Percentiles rank a stretch among this genome's conserved stretches.
Conservation (phyloP, 2,329 filamentous ascomycete species). For the Colletotrichum spinosum region DNA sequence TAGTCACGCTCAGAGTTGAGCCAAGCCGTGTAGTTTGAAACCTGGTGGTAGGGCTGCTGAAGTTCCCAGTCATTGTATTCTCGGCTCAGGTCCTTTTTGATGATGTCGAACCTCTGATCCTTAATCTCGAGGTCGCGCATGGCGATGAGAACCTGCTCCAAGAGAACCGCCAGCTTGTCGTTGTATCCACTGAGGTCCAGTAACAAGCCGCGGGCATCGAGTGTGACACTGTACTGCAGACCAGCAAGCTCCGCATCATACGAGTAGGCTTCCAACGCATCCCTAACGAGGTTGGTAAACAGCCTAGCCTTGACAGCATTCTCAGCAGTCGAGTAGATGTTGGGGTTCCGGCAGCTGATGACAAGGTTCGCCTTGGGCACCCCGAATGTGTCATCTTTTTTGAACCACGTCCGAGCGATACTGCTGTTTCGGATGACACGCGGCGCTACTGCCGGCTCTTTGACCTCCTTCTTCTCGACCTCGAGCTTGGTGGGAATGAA, state of each 20-base stretch:
- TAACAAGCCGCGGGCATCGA: constrained; percentile 79
- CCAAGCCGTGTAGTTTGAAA: constrained; percentile 85
- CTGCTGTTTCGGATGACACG: constrained; percentile 88
- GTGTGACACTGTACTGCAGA: constrained; percentile 81
- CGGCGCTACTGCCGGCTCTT: constrained; percentile 78
- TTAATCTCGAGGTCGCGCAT: constrained; percentile 87
- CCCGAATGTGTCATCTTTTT: constrained; percentile 99
- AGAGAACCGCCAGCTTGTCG: constrained; percentile 90
- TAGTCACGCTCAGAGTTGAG: constrained; percentile 82
- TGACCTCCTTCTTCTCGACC: constrained; percentile 93
- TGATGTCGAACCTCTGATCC: constrained; percentile 87
- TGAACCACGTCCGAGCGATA: constrained; percentile 89
- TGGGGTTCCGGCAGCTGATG: constrained; percentile 81
- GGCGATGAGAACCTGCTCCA: constrained; percentile 88
- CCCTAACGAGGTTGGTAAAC: constrained; percentile 87
- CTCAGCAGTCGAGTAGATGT: constrained; percentile 81
- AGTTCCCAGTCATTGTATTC: constrained; percentile 88
- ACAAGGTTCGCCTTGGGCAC: constrained; percentile 93
- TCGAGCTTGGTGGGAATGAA: constrained; percentile 95
- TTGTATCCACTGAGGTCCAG: constrained; percentile 92
- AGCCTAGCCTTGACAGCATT: constrained; percentile 82
- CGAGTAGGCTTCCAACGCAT: constrained; percentile 91
- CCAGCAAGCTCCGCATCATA: constrained; percentile 97
- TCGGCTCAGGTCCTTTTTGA: constrained; percentile 85
- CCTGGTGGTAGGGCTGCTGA: constrained; percentile 89